Conservation (phyloP, 257 asterid genomes). For the Pogostemon cablin region DNA sequence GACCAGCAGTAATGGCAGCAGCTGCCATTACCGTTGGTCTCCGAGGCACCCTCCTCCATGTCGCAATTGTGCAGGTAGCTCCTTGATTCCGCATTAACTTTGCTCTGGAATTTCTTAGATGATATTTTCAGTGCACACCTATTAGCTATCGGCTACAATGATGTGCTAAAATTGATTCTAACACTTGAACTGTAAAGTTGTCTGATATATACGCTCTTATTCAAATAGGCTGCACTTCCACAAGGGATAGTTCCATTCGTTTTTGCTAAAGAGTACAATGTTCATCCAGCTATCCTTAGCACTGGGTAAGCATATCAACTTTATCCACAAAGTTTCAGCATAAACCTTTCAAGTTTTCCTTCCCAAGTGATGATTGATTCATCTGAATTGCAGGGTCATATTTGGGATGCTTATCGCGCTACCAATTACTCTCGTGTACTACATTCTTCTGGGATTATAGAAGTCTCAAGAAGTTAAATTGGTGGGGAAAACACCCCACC, state of each 20-base stretch:
- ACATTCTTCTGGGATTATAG: slow-evolving; percentile 59
- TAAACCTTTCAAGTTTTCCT: no score
- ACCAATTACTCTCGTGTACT: slow-evolving; percentile 66
- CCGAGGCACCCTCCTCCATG: slow-evolving; percentile 90
- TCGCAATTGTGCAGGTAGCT: slow-evolving; percentile 89
- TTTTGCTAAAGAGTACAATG: slow-evolving; percentile 93
- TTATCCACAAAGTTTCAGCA: background rate
- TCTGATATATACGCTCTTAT: slow-evolving; percentile 29
- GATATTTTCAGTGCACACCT: background rate
- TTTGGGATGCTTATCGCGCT: slow-evolving; percentile 68
- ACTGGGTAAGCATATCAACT: slow-evolving; percentile 61
- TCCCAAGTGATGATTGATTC: background rate
- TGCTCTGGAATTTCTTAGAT: background rate
- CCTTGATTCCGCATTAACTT: background rate
- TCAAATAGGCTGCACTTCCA: slow-evolving; percentile 89
- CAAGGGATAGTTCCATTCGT: slow-evolving; percentile 98
- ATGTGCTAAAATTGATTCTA: slow-evolving; percentile 20
- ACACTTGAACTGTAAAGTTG: slow-evolving; percentile 6
- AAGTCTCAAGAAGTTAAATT: background rate
- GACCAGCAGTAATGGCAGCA: slow-evolving; percentile 99
- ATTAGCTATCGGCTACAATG: background rate
- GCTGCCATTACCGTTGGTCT: slow-evolving; percentile 93
- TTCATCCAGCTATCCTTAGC: slow-evolving; percentile 93
- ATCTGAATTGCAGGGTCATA: slow-evolving; percentile 51
- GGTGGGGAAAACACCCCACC: background rate